These are phyloP conservation scores for Phragmites australis DNA, from an alignment of 176 grass and related monocot genomes.

Conservation along the genomic window DNA sequence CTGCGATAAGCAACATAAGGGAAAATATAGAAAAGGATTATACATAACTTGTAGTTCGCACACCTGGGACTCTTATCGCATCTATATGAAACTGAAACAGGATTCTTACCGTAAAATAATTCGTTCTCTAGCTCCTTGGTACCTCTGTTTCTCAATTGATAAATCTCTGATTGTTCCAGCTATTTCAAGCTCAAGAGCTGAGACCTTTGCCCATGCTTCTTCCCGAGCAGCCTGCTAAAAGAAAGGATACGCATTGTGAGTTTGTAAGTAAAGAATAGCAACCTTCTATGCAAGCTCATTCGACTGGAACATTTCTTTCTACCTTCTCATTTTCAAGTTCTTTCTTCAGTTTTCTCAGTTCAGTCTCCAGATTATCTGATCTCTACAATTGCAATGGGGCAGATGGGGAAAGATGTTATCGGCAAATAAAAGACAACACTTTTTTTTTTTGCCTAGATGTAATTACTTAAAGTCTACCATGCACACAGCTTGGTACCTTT, in stretches of 20 bases:
- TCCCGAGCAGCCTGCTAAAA: slow-evolving; percentile 92
- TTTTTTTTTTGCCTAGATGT: slow-evolving; percentile 1
- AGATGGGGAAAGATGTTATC: slow-evolving; percentile 6
- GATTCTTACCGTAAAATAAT: slow-evolving; percentile 83
- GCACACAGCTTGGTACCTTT: slow-evolving; percentile 55
- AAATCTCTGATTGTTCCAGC: slow-evolving; percentile 86
- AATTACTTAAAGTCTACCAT: slow-evolving; percentile 28
- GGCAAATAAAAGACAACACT: slow-evolving; percentile 4
- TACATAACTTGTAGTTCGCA: slow-evolving; percentile 32
- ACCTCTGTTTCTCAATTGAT: slow-evolving; percentile 89
- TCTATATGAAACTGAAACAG: slow-evolving; percentile 28
- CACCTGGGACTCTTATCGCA: neutral
- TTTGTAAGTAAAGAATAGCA: slow-evolving; percentile 31
- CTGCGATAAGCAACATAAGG: slow-evolving; percentile 46
- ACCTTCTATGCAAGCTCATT: slow-evolving; percentile 19
- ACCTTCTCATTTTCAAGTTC: slow-evolving; percentile 98
- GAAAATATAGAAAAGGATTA: neutral
- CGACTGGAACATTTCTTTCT: slow-evolving; percentile 54
- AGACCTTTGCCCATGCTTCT: slow-evolving; percentile 97
- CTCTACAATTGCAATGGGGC: slow-evolving; percentile 58
- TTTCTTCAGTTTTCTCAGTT: slow-evolving; percentile 72
- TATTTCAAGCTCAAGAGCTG: slow-evolving; percentile 93
- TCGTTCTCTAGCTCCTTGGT: slow-evolving; percentile 93
- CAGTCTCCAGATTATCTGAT: slow-evolving; percentile 69
- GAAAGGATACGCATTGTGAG: slow-evolving; percentile 52